These are phyloP conservation scores for Aurifilum marmelostoma DNA, from an alignment of 2,329 filamentous ascomycete species.

Conservation along the genomic window DNA sequence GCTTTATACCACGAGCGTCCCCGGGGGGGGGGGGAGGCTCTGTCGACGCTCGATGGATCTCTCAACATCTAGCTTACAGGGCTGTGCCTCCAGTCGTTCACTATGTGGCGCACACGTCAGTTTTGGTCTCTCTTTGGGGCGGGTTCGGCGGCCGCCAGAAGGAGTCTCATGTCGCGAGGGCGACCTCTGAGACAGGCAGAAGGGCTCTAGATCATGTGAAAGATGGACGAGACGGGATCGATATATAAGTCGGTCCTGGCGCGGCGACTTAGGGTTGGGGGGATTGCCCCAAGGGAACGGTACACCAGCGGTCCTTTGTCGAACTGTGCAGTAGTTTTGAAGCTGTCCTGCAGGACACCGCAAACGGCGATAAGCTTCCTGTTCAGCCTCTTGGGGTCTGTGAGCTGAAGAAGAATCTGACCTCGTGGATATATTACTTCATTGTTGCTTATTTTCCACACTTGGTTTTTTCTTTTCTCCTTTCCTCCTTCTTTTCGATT, in stretches of 20 bases:
- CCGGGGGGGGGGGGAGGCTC: not conserved
- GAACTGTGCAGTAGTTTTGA: not conserved
- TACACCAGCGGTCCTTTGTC: not conserved
- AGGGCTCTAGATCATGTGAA: not conserved
- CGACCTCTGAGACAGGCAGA: not conserved
- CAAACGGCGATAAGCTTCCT: not conserved
- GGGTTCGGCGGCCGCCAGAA: not conserved
- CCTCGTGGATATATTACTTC: not conserved
- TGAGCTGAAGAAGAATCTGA: not conserved
- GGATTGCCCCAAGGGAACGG: not conserved
- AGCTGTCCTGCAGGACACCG: not conserved
- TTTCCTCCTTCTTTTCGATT: not conserved
- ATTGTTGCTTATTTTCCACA: too few species aligned
- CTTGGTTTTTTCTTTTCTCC: not conserved
- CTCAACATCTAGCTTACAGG: not conserved
- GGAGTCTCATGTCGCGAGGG: not conserved
- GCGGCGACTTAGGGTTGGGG: not conserved
- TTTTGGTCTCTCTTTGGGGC: not conserved
- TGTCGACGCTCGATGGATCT: not conserved
- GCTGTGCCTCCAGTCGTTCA: not conserved
- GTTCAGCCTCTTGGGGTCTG: not conserved
- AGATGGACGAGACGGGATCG: not conserved
- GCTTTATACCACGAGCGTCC: conserved; percentile 1
- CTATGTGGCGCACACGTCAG: too few species aligned
- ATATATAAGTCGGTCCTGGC: not conserved